A percentile compares a stretch with the other conserved stretches of the same genome.
phyloP scores from a whole-genome alignment of 768 basidiomycete genomes.

The Termitomyces sp. region DNA sequence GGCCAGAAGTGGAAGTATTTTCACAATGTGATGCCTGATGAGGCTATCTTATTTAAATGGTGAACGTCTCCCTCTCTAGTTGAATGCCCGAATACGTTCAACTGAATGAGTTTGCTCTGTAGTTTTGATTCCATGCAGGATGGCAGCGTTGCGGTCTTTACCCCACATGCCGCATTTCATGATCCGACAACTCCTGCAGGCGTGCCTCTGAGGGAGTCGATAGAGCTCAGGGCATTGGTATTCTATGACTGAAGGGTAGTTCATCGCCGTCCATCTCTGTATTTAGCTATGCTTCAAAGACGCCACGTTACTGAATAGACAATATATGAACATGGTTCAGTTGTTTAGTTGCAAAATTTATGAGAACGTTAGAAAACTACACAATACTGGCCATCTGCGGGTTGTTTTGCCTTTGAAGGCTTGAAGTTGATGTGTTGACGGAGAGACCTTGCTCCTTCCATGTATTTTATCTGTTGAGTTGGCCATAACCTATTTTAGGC shows the following conservation, averaged over 20 bases:
- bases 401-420: no score
- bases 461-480: no score
- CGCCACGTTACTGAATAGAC: no score
- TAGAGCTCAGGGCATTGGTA: slow-evolving; percentile 58
- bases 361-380: no score
- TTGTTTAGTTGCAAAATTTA: no score
- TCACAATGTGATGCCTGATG: slow-evolving; percentile 39
- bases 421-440: no score
- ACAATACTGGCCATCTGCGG: no score
- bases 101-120: background rate
- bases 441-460: no score
- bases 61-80: slow-evolving; percentile 7
- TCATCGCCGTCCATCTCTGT: background rate
- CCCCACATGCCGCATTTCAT: slow-evolving; percentile 59
- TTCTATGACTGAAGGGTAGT: slow-evolving; percentile 43
- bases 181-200: slow-evolving; percentile 48
- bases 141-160: slow-evolving; percentile 37
- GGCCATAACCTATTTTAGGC: no score
- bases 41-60: slow-evolving; percentile 50
- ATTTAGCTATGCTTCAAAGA: no score
- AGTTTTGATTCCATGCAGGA: slow-evolving; percentile 27
- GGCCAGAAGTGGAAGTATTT: slow-evolving; percentile 48
- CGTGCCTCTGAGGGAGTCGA: slow-evolving; percentile 47
- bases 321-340: no score
- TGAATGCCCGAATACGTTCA: background rate